Conservation (phyloP, 306 rosid species). For the Aeschynomene evenia region DNA sequence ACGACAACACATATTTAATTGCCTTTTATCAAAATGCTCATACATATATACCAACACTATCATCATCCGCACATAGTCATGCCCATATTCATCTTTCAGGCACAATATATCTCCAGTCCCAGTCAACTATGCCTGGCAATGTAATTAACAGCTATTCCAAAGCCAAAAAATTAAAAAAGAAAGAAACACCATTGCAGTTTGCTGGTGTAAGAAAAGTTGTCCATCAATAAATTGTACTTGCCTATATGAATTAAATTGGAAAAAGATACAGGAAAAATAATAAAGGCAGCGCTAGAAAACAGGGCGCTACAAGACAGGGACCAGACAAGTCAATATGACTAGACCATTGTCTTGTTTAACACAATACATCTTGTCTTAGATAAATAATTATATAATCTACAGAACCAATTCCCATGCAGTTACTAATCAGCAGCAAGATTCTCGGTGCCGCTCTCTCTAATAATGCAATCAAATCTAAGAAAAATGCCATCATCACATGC, state of each 20-base stretch:
- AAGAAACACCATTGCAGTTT: background rate
- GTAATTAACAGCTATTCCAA: conserved; percentile 20
- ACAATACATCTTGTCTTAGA: conserved; percentile 18
- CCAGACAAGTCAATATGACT: conserved; percentile 17
- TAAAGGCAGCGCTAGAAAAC: background rate
- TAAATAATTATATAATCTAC: background rate
- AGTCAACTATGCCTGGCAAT: background rate
- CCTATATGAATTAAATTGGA: background rate
- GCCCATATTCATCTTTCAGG: conserved; percentile 14
- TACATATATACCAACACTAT: too few species aligned
- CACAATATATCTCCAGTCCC: conserved; percentile 12
- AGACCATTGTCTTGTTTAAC: conserved; percentile 10
- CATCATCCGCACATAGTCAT: conserved; percentile 5
- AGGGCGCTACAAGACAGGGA: conserved; percentile 22
- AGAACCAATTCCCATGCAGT: conserved; percentile 33
- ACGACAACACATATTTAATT: conserved; percentile 8
- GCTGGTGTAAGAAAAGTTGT: background rate
- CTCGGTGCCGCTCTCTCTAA: conserved; percentile 33
- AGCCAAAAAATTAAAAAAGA: background rate
- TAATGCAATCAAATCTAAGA: conserved; percentile 27
- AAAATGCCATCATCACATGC: conserved; percentile 27
- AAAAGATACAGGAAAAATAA: background rate
- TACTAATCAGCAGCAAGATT: conserved; percentile 46
- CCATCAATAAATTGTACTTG: background rate
- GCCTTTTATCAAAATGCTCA: background rate